Percentiles rank a stretch among this genome's conserved stretches.
phyloP scores from a whole-genome alignment of 1,139 yeast genomes.

The Suhomyces ambrosiae region DNA sequence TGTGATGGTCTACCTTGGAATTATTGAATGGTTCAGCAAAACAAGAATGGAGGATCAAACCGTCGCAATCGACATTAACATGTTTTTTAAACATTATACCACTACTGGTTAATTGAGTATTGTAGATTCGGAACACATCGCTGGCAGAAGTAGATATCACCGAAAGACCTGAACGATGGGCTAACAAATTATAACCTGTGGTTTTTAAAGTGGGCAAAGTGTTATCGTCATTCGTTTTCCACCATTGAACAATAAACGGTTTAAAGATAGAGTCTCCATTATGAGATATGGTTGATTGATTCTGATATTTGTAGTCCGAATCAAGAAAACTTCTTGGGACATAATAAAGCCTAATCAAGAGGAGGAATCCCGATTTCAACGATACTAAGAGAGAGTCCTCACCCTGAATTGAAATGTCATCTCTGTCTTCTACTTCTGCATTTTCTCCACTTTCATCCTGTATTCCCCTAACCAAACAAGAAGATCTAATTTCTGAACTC shows the following conservation, averaged over 20 bases:
- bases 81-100: slow-evolving; percentile 44
- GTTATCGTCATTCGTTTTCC: slow-evolving; percentile 34
- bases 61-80: slow-evolving; percentile 41
- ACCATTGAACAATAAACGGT: slow-evolving; percentile 57
- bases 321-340: slow-evolving; percentile 37
- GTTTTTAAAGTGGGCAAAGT: slow-evolving; percentile 29
- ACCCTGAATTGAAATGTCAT: slow-evolving; percentile 8
- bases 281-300: slow-evolving; percentile 5
- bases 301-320: slow-evolving; percentile 24
- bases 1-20: slow-evolving; percentile 30
- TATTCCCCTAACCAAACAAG: slow-evolving; percentile 35
- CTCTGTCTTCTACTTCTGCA: neutral
- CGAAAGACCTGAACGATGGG: slow-evolving; percentile 43
- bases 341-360: slow-evolving; percentile 37
- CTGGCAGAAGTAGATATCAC: slow-evolving; percentile 43
- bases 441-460: slow-evolving; percentile 3
- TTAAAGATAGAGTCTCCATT: slow-evolving; percentile 27
- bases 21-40: slow-evolving; percentile 40
- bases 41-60: slow-evolving; percentile 44
- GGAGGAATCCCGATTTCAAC: slow-evolving; percentile 43
- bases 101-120: slow-evolving; percentile 34
- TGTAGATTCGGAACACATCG: slow-evolving; percentile 40
- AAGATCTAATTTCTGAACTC: slow-evolving; percentile 40
- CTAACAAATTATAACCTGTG: slow-evolving; percentile 36
- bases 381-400: slow-evolving; percentile 51